Evolutionary conservation across 352 stramenopile species (phyloP).

Genomic region (Globisporangium paroecandrum): DNA sequence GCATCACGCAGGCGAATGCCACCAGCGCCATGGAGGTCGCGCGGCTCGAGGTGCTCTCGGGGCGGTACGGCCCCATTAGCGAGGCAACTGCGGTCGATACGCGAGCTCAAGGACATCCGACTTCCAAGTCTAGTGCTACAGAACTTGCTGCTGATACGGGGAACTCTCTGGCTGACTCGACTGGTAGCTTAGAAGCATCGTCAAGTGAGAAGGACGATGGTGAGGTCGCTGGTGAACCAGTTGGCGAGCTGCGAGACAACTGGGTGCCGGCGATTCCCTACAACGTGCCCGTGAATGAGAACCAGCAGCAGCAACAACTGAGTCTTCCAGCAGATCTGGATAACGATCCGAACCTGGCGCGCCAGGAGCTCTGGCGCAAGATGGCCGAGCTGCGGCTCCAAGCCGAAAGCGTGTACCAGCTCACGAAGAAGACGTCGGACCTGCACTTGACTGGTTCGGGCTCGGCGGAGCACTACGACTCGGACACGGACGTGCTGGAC

Average conservation of each 20-base stretch:
- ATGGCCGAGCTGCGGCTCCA: conserved; percentile 55
- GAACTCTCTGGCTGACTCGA: background rate
- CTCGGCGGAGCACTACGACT: conserved; percentile 10
- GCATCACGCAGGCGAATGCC: conserved; percentile 20
- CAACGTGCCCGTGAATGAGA: background rate
- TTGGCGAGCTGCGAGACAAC: background rate
- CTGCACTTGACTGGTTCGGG: conserved; percentile 5
- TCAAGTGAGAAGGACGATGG: background rate
- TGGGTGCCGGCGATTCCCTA: conserved; percentile 12
- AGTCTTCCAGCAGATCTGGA: background rate
- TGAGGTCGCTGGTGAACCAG: background rate
- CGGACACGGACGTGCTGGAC: conserved; percentile 7
- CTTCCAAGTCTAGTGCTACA: background rate
- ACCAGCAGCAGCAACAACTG: background rate
- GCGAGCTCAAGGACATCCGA: background rate
- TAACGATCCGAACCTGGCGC: conserved; percentile 3
- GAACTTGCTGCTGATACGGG: background rate
- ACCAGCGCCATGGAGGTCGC: conserved; percentile 23
- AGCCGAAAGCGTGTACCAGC: conserved; percentile 51
- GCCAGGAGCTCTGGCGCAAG: conserved; percentile 37
- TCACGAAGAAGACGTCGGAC: conserved; percentile 38
- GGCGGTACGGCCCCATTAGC: conserved; percentile 9
- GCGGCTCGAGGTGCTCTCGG: conserved; percentile 18
- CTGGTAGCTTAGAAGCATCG: background rate
- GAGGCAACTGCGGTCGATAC: background rate